A percentile compares a stretch with the other conserved stretches of the same genome.
Evolutionary conservation across 352 stramenopile species (phyloP).

Genomic region (Phytophthora palmivora): DNA sequence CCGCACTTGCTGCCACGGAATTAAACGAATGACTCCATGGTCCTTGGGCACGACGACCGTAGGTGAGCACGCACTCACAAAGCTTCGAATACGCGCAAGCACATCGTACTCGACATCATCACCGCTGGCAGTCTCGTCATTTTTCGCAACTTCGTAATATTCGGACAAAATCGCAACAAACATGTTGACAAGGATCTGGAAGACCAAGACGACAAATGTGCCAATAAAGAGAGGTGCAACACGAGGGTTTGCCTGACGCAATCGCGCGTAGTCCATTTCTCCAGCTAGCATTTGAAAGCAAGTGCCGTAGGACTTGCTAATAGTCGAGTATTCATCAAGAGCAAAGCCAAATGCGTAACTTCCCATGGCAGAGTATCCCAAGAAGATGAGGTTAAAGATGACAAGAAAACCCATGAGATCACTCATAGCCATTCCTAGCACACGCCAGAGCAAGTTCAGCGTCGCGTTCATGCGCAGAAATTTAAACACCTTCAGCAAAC

Average conservation of each 20-base stretch:
- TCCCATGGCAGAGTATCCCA: conserved; percentile 88
- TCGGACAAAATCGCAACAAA: conserved; percentile 91
- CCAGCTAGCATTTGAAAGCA: conserved; percentile 91
- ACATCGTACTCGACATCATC: conserved; percentile 90
- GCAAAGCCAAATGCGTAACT: conserved; percentile 86
- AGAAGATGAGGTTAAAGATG: conserved; percentile 90
- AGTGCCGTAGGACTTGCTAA: conserved; percentile 81
- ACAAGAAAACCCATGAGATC: conserved; percentile 91
- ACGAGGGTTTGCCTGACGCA: conserved; percentile 82
- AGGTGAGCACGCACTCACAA: conserved; percentile 74
- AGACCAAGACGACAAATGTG: conserved; percentile 87
- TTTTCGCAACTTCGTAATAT: conserved; percentile 88
- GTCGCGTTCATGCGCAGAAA: conserved; percentile 92
- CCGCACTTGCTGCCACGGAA: conserved; percentile 74
- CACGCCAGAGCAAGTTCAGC: conserved; percentile 86
- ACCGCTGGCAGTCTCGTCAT: conserved; percentile 65
- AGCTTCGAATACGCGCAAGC: conserved; percentile 78
- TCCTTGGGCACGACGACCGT: conserved; percentile 81
- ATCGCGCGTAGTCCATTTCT: conserved; percentile 80
- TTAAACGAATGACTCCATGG: conserved; percentile 79
- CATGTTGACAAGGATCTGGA: conserved; percentile 91
- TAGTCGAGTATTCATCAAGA: conserved; percentile 85
- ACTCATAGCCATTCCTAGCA: conserved; percentile 82
- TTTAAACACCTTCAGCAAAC: conserved; percentile 90
- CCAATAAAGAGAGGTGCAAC: conserved; percentile 84